Evolutionary conservation across 495 filamentous ascomycete species (phyloP).

Genomic region (Aspergillus hancockii): DNA sequence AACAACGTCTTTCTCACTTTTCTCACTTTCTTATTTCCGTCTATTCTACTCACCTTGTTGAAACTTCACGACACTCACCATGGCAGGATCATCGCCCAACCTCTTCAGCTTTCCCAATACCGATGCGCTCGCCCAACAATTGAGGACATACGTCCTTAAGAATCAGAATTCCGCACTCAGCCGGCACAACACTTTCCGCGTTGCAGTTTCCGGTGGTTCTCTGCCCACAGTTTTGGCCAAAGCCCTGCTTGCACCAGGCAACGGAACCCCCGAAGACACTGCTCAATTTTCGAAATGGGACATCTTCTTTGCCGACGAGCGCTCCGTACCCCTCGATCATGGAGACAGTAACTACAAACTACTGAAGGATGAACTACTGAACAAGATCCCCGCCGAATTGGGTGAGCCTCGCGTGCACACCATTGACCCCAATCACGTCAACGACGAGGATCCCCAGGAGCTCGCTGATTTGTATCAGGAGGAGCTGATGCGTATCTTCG

Average conservation of each 20-base stretch:
- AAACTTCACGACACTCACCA: conserved; percentile 25
- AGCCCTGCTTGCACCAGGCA: conserved; percentile 67
- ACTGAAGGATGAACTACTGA: conserved; percentile 80
- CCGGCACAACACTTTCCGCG: conserved; percentile 82
- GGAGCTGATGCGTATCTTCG: conserved; percentile 77
- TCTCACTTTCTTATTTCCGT: not conserved
- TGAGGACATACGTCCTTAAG: conserved; percentile 78
- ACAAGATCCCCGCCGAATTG: conserved; percentile 72
- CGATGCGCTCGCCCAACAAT: conserved; percentile 67
- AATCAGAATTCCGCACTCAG: conserved; percentile 74
- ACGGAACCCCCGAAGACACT: conserved; percentile 58
- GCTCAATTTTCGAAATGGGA: conserved; percentile 87
- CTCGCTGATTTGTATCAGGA: conserved; percentile 94
- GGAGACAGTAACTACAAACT: conserved; percentile 91
- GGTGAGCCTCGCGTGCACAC: conserved; percentile 71
- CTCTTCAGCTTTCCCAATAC: conserved; percentile 77
- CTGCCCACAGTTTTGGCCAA: conserved; percentile 82
- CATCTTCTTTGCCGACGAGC: conserved; percentile 98
- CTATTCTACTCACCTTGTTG: conserved; percentile 3
- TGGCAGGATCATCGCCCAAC: conserved; percentile 62
- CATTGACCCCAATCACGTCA: conserved; percentile 69
- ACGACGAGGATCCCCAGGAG: conserved; percentile 85
- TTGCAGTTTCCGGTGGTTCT: conserved; percentile 93
- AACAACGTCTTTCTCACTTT: not conserved
- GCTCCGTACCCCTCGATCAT: conserved; percentile 87